Evolutionary conservation across 2,329 filamentous ascomycete genomes (phyloP).

Genomic region (Fusarium cyanostomum): DNA sequence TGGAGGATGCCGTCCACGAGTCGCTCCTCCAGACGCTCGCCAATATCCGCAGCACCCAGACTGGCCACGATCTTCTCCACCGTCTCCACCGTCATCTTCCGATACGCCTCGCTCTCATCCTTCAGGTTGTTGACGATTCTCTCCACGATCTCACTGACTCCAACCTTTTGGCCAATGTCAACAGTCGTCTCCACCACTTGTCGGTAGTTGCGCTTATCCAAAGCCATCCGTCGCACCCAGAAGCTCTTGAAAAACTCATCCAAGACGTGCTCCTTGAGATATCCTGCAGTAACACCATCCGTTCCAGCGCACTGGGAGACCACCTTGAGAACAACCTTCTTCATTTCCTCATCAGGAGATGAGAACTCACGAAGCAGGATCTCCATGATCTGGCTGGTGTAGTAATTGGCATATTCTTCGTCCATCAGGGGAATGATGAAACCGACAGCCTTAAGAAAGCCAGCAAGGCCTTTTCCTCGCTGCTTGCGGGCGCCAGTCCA

Average conservation of each 20-base stretch:
- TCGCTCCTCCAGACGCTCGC: conserved; percentile 89
- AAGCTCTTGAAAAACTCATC: conserved; percentile 99
- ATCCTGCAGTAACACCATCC: conserved; percentile 92
- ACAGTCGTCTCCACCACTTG: conserved; percentile 99
- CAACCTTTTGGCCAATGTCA: conserved; percentile 97
- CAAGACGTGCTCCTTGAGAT: conserved; percentile 93
- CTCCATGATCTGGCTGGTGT: conserved; percentile 98
- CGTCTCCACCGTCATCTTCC: conserved; percentile 99
- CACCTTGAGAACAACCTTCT: conserved; percentile 98
- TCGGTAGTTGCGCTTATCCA: conserved; percentile 97
- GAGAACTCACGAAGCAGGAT: conserved; percentile 95
- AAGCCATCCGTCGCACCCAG: conserved; percentile 95
- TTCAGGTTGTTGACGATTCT: conserved; percentile 95
- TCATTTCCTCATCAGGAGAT: conserved; percentile 99
- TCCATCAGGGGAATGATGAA: conserved; percentile 99
- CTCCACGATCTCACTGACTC: conserved; percentile 93
- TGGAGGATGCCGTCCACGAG: conserved; percentile 95
- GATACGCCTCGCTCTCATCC: conserved; percentile 96
- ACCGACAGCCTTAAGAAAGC: conserved; percentile 95
- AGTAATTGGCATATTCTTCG: conserved; percentile 99
- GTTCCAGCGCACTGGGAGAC: conserved; percentile 95
- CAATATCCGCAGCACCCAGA: conserved; percentile 92
- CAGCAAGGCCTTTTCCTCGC: conserved; percentile 92
- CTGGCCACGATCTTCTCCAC: conserved; percentile 96
- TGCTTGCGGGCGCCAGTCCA: conserved; percentile 98